Base-by-base conservation (phyloP, 129 eudicot genomes). In the Helianthus annuus region DNA sequence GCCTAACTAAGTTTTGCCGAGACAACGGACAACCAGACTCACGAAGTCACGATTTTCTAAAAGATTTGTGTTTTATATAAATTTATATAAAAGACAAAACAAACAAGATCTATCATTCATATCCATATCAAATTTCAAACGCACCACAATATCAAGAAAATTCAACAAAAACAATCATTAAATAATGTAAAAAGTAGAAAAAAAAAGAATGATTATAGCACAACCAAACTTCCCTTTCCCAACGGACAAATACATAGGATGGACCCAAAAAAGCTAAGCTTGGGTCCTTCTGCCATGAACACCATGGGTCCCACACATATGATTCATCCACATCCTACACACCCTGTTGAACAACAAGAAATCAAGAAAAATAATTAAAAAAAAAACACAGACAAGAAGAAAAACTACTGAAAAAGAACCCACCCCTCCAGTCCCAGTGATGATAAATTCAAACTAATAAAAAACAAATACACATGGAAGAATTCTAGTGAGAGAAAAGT, bases 401-500 rank as follows among this genome's bases (percentile, higher is more conserved):
- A 34, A 60, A 66, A 22, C 42, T 11, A 69, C 54, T 22, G 34
- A 14, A 66, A 22, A 54, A 17, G 48, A 66, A 48, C 16, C 38
- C 78, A 46, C 60, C 53, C 34, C 39, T 42, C 10, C 8, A 42
- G 46, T 7, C 44, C 71, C 58, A 48, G 52, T 16, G 27, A 12
- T 60, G 45, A 60, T 40, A 51, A 32, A 44, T 71, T 66, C 71
- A 71, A 48, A 38, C 44, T 38, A 10, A 70, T 51, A 68, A 66
- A 71, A 64, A 60, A 48, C 54, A 69, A 67, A 52, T 36, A 24
- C 71, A 38, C 64, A 57, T 7, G 67, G 24, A 83, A 80, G 57
- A 32, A 32, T 32, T 76, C 63, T 74, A 74, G 84, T 59, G 79
- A 68, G 81, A 73, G 76, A 69, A 78, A 78, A 71, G 82, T 71